phyloP scores from a whole-genome alignment of 352 stramenopile genomes.

The Globisporangium splendens region DNA sequence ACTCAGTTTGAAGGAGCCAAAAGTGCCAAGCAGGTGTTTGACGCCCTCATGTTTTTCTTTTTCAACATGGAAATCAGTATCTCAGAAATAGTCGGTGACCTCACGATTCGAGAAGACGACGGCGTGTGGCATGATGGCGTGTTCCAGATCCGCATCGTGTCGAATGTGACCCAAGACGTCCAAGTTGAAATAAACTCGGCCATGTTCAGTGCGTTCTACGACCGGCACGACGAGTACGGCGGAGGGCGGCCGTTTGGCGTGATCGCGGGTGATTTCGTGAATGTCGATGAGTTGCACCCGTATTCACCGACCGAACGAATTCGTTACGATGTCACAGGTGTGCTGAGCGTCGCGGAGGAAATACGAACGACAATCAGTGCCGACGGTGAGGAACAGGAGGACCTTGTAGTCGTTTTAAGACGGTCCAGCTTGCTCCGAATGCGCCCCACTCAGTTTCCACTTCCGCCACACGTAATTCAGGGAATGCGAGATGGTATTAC shows the following conservation, averaged over 20 bases:
- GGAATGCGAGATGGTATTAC: background rate
- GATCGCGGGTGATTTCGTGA: slow-evolving; percentile 4
- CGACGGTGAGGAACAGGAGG: background rate
- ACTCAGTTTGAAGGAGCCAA: slow-evolving; percentile 33
- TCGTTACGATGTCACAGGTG: slow-evolving; percentile 7
- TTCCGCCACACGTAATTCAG: background rate
- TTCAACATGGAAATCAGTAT: slow-evolving; percentile 59
- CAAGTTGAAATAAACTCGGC: slow-evolving; percentile 7
- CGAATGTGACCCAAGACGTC: background rate
- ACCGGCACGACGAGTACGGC: background rate
- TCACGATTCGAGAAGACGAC: slow-evolving; percentile 56
- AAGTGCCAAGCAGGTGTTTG: slow-evolving; percentile 41
- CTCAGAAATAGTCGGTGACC: slow-evolving; percentile 44
- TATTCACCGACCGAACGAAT: slow-evolving; percentile 7
- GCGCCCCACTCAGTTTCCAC: background rate
- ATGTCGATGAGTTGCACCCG: slow-evolving; percentile 10
- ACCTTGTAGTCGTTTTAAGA: slow-evolving; percentile 2
- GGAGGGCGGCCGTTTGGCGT: slow-evolving; percentile 1
- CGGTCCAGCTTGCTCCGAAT: slow-evolving; percentile 5
- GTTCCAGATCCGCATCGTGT: slow-evolving; percentile 1
- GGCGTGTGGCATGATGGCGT: slow-evolving; percentile 15
- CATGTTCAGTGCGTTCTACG: slow-evolving; percentile 6
- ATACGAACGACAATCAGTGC: background rate
- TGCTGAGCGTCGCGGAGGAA: slow-evolving; percentile 2
- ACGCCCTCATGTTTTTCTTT: slow-evolving; percentile 53